These are phyloP conservation scores for Dichotomocladium elegans DNA, from an alignment of 371 early-diverging fungal genomes.

Conservation along the genomic window DNA sequence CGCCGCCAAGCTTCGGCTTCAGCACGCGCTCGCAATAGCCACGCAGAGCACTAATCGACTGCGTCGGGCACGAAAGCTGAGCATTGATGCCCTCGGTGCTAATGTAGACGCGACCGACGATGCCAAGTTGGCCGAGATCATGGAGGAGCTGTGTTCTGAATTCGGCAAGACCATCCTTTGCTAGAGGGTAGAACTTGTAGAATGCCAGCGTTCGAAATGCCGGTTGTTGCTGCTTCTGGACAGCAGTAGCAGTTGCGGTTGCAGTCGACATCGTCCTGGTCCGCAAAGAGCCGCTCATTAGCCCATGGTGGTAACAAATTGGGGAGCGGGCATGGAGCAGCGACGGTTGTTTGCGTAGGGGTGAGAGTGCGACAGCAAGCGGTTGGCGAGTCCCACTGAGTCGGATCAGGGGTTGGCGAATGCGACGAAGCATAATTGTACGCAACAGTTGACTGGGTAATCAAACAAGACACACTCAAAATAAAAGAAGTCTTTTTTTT, in stretches of 20 bases:
- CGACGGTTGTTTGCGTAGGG: not conserved
- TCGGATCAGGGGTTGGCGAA: not conserved
- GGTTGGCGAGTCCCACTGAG: not conserved
- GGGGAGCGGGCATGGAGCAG: not conserved
- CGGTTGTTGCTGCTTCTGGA: not conserved
- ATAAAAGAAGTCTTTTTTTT: no score
- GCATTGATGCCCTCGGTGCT: conserved; percentile 82
- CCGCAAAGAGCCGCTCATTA: no score
- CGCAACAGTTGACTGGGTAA: no score
- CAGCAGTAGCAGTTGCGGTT: not conserved
- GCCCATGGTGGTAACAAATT: not conserved
- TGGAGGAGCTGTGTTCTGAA: conserved; percentile 49
- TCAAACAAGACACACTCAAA: no score
- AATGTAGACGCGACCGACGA: conserved; percentile 76
- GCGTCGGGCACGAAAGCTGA: conserved; percentile 71
- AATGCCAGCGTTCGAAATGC: conserved; percentile 71
- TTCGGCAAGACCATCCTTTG: conserved; percentile 24
- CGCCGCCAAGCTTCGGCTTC: conserved; percentile 31
- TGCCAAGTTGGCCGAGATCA: conserved; percentile 46
- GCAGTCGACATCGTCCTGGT: not conserved
- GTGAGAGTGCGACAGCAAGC: not conserved
- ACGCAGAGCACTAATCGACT: conserved; percentile 40
- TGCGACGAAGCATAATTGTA: not conserved
- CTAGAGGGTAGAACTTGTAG: conserved; percentile 62
- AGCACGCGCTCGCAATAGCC: conserved; percentile 21